Evolutionary conservation across 1,284 basidiomycete genomes (phyloP), one percentile per base, ranked within the genome.

Genomic region (Sporisorium reilianum): DNA sequence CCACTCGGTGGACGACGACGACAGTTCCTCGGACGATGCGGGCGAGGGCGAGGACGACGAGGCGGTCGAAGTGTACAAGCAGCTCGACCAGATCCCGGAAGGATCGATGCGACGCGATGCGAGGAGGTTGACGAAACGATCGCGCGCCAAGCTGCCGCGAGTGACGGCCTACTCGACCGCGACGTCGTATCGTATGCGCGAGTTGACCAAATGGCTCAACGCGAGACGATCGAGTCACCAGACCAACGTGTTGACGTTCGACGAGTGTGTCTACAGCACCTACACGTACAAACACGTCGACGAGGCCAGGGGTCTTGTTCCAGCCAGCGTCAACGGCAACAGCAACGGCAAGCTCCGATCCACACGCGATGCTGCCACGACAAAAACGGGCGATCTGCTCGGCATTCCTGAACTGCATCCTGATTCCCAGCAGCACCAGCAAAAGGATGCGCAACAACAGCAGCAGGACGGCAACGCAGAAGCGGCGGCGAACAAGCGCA

Each of bases 131-230:
- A 97, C 95, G 0, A 95, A 96, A 86, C 93, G 92, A 85, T 95
- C 95, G 81, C 94, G 95, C 36, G 94, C 95, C 77, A 93, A 92
- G 44, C 85, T 97, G 32, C 94, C 95, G n/a, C 87, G 95, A 75
- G 95, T 96, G 20, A 97, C 95, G 5, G 95, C 95, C 2, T 97
- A 97, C 86, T 93, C 94, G 59, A 97, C 95, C 16, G 93, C 95
- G 40, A 91, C 90, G 93, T 94, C 94, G 14, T 97, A 96, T 84
- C 89, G 92, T 58, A 91, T 97, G 86, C 88, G 89, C 42, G 93
- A 94, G 41, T 88, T 97, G 16, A 89, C 94, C 86, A 91, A 91
- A 80, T 96, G 95, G 86, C 92, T 97, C 80, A 90, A 91, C 70
- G 92, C 93, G 1, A 89, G 94, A 36, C 90, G 90, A 59, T 85